Conservation (phyloP, 257 asterid genomes). For the Solanum lycopersicoides region DNA sequence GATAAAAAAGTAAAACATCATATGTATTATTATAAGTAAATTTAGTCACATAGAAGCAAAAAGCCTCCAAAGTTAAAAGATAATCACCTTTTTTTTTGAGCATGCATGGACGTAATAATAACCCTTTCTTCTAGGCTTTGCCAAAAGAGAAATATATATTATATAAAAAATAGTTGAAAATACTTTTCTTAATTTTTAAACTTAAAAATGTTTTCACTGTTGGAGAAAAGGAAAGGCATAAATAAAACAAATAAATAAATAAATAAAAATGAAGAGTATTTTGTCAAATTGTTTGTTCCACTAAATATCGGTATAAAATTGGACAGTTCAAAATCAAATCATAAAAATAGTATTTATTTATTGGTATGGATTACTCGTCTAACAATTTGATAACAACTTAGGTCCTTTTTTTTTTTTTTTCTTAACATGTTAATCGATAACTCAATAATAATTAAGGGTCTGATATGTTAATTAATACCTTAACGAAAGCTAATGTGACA, state of each 20-base stretch:
- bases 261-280: background rate
- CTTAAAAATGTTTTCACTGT: background rate
- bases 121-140: background rate
- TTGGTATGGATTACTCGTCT: background rate
- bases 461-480: background rate
- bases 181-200: background rate
- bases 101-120: slow-evolving; percentile 5
- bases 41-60: background rate
- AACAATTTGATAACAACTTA: too few species aligned
- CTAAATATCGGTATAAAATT: background rate
- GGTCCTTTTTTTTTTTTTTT: too few species aligned
- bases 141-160: background rate
- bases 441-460: background rate
- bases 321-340: background rate
- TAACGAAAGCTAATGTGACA: background rate
- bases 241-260: background rate
- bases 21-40: background rate
- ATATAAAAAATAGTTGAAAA: background rate
- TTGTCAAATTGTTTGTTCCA: background rate
- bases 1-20: background rate
- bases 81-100: background rate
- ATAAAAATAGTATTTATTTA: too few species aligned
- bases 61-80: background rate
- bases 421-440: too few species aligned
- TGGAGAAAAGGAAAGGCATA: background rate